Percentiles rank a stretch among this genome's conserved stretches.
Conservation (phyloP, 192 early-diverging fungal species). For the Coemansia sp. region DNA sequence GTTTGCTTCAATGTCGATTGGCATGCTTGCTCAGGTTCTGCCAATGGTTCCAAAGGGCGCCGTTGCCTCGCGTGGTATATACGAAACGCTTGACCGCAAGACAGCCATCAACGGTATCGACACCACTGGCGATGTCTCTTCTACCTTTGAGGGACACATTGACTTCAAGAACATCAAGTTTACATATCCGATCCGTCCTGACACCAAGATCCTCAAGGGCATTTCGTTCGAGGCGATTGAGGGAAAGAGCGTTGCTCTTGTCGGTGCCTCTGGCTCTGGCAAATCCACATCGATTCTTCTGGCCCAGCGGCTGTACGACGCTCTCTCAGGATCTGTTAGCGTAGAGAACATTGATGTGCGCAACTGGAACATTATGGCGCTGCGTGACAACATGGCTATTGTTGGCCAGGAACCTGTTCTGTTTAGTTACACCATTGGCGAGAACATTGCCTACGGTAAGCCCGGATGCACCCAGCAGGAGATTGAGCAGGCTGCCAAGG, state of each 20-base stretch:
- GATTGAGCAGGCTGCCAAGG: conserved; percentile 32
- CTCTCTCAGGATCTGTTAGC: conserved; percentile 37
- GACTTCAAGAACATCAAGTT: conserved; percentile 31
- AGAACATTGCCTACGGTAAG: conserved; percentile 63
- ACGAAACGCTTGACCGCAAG: conserved; percentile 52
- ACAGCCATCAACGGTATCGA: conserved; percentile 55
- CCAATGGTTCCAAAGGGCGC: conserved; percentile 64
- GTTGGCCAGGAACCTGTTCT: conserved; percentile 64
- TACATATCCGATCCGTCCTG: conserved; percentile 41
- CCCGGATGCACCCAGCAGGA: conserved; percentile 49
- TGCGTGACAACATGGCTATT: conserved; percentile 57
- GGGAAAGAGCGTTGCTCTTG: conserved; percentile 76
- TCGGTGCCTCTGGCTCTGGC: conserved; percentile 71
- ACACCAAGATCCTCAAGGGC: conserved; percentile 44
- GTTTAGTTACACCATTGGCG: conserved; percentile 61
- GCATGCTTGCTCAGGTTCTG: conserved; percentile 50
- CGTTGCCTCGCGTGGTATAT: conserved; percentile 58
- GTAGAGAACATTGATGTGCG: conserved; percentile 53
- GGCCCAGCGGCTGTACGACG: conserved; percentile 62
- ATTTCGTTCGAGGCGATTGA: conserved; percentile 55
- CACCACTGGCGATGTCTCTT: conserved; percentile 15
- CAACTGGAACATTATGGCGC: conserved; percentile 41
- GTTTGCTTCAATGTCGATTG: conserved; percentile 59
- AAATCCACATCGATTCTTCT: conserved; percentile 69
- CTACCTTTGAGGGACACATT: conserved; percentile 34